phyloP scores from a whole-genome alignment of 257 asterid genomes.

The Solanum corneliomulleri region DNA sequence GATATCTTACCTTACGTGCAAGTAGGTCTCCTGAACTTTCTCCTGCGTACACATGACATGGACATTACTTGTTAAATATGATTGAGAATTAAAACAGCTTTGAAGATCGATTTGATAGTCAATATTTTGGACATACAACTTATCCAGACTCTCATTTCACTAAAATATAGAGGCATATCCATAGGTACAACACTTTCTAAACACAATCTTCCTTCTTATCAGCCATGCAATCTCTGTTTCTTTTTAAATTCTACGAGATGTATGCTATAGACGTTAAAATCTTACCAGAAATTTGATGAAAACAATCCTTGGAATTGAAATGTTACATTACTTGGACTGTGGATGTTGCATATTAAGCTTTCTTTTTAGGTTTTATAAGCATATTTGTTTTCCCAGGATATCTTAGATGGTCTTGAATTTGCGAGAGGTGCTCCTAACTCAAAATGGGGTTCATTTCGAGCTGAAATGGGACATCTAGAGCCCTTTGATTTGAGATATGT shows the following conservation, averaged over 20 bases:
- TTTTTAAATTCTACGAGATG: not conserved
- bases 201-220: not conserved
- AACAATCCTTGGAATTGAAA: not conserved
- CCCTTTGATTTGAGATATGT: conserved; percentile 87
- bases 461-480: conserved; percentile 79
- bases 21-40: conserved; percentile 21
- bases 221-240: not conserved
- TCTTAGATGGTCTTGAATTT: conserved; percentile 81
- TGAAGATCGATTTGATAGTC: not conserved
- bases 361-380: not conserved
- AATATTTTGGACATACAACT: not conserved
- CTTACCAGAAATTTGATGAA: not conserved
- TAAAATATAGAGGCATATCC: not conserved
- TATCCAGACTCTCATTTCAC: not conserved
- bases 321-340: not conserved
- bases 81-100: not conserved
- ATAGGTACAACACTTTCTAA: not conserved
- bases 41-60: not conserved
- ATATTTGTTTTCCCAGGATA: conserved; percentile 38
- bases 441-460: conserved; percentile 90
- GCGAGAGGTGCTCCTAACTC: conserved; percentile 65
- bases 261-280: not conserved
- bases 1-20: conserved; percentile 51
- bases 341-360: not conserved
- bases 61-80: not conserved